A percentile compares a stretch with the other conserved stretches of the same genome.
Conservation (phyloP, 352 stramenopile genomes). For the Globisporangium orthogonon region DNA sequence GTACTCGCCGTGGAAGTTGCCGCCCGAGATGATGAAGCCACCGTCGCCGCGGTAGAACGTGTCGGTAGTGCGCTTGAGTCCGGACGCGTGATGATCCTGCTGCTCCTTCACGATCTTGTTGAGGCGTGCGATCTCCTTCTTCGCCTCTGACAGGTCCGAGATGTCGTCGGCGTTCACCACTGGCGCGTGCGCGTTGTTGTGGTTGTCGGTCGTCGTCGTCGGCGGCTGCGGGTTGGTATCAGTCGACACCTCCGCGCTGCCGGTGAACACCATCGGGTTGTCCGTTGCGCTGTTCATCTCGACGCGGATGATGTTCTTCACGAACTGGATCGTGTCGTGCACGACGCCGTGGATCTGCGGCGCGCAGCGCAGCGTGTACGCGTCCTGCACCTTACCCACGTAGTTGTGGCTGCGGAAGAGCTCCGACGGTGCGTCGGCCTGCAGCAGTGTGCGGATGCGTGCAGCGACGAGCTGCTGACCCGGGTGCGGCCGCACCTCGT, state of each 20-base stretch:
- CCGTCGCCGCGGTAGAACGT: constrained; percentile 74
- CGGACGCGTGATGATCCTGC: constrained; percentile 38
- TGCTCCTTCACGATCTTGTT: constrained; percentile 47
- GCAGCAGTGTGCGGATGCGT: constrained; percentile 75
- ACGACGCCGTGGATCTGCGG: constrained; percentile 87
- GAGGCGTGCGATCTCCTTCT: constrained; percentile 73
- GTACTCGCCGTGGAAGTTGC: constrained; percentile 91
- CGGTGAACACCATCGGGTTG: constrained; percentile 88
- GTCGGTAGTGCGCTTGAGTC: constrained; percentile 76
- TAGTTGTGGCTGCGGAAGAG: constrained; percentile 88
- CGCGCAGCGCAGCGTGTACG: constrained; percentile 85
- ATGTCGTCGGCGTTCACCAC: constrained; percentile 30
- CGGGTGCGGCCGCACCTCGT: constrained; percentile 75
- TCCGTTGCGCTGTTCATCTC: constrained; percentile 89
- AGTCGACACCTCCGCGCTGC: constrained; percentile 58
- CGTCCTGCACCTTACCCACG: constrained; percentile 85
- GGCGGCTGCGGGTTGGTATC: constrained; percentile 34
- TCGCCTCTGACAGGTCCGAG: constrained; percentile 57
- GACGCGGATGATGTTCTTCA: constrained; percentile 78
- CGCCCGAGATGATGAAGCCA: constrained; percentile 85
- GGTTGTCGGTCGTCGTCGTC: constrained; percentile 3
- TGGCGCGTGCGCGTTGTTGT: constrained; percentile 12
- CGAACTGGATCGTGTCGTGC: constrained; percentile 86
- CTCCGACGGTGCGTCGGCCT: constrained; percentile 71
- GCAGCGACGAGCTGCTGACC: constrained; percentile 76